Evolutionary conservation across 257 asterid species (phyloP).

Genomic region (Anisodus tanguticus): DNA sequence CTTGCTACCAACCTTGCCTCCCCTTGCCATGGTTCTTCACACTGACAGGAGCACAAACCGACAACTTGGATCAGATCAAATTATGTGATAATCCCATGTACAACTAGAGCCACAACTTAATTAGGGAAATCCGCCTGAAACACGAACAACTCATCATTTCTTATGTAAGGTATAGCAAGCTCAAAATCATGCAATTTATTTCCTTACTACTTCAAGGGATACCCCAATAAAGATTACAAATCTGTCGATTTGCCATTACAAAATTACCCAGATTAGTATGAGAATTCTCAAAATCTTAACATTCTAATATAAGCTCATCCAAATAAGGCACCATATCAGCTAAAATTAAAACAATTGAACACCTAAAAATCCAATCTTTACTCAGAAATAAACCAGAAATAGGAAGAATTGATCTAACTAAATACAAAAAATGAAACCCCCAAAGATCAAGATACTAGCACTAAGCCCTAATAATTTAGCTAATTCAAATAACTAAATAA

Average conservation of each 20-base stretch:
- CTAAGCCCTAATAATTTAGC: conserved; percentile 13
- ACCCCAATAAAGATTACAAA: conserved; percentile 7
- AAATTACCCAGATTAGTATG: background rate
- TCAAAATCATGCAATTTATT: conserved; percentile 6
- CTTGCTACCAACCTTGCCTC: conserved; percentile 21
- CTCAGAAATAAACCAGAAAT: background rate
- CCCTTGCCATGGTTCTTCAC: conserved; percentile 49
- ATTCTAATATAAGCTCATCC: background rate
- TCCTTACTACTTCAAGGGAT: background rate
- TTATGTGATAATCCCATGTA: conserved; percentile 18
- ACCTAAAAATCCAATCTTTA: background rate
- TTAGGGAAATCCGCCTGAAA: conserved; percentile 17
- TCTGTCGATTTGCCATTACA: conserved; percentile 8
- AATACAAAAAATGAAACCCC: conserved; percentile 18
- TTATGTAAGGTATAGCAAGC: background rate
- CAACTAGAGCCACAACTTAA: conserved; percentile 3
- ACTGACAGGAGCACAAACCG: conserved; percentile 34
- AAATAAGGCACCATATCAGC: background rate
- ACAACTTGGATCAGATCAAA: conserved; percentile 33
- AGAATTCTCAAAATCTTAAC: background rate
- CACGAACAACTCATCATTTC: conserved; percentile 16
- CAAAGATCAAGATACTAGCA: conserved; percentile 30
- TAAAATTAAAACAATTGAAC: background rate
- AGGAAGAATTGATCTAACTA: conserved; percentile 29
- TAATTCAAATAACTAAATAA: background rate